Base-by-base conservation (phyloP, 129 eudicot genomes). In the Centaurea solstitialis region DNA sequence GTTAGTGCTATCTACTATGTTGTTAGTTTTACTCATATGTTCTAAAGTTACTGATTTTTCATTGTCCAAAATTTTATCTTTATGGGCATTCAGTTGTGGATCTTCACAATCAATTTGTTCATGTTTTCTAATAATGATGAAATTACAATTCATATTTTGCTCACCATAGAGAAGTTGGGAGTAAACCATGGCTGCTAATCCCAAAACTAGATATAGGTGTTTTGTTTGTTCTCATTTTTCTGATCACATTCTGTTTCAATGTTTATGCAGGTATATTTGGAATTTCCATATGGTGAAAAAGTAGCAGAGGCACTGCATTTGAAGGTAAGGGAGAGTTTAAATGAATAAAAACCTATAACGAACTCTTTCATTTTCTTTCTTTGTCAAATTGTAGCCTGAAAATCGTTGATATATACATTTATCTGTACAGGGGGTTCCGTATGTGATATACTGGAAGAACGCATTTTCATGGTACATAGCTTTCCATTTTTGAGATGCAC, bases 381-480 rank as follows among this genome's bases (percentile, higher is more conserved):
- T 65, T 66, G 40, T 59, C 38, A 82, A 76, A 11, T 70, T 43
- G 57, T 40, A 26, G 20, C 12, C 20, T 17, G 39, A 53, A 69
- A 75, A 17, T 33, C 35, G 73, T 68, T 12, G 39, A 81, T 22
- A 22, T 17, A 41, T 43, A 7, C 61, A 5, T 78, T 82, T 53
- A 65, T 78, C 39, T 76, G 77, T 80, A 80, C 91, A 95, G 99
- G 98, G 99, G 71, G 86, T 95, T 67, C 93, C 98, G 24, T 95
- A 90, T 73, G 97, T 95, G 73, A 91, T 95, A 73, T 95, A 89
- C 76, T 95, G 99, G 99, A 93, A 87, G 86, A 82, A 74, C 79
- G 68, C 88, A 4, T 85, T 95, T 86, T 87, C 92, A 15, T 76
- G 87, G 74, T 89, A 89, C 73, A 90, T 91, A 59, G 98, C 98